Conservation (phyloP, 2,329 filamentous ascomycete genomes). For the Decorospora gaudefroyi region DNA sequence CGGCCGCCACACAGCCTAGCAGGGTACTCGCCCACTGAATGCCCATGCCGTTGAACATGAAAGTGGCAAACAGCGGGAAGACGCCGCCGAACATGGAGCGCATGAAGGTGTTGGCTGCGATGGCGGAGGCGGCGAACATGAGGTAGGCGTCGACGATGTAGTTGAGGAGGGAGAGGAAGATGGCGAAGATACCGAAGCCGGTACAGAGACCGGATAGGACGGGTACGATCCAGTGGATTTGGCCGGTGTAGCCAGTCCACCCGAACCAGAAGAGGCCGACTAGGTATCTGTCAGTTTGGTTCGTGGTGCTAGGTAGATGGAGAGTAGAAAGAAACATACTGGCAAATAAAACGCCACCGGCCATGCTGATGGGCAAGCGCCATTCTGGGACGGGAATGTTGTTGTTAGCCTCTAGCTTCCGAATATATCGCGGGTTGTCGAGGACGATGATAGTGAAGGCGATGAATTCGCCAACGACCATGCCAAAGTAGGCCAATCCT, state of each 20-base stretch:
- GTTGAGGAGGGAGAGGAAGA: constrained; percentile 63
- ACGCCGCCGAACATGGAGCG: constrained; percentile 56
- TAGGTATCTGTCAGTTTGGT: no score
- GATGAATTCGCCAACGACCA: constrained; percentile 73
- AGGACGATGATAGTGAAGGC: constrained; percentile 67
- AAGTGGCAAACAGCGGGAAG: constrained; percentile 60
- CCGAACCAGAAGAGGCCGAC: constrained; percentile 48
- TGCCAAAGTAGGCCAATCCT: constrained; percentile 83
- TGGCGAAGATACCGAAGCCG: constrained; percentile 61
- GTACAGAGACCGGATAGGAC: constrained; percentile 57
- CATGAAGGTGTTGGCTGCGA: constrained; percentile 61
- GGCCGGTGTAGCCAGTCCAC: constrained; percentile 51
- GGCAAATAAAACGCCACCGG: constrained; percentile 55
- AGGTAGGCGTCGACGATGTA: constrained; percentile 65
- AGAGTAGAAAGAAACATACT: not conserved
- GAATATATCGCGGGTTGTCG: constrained; percentile 67
- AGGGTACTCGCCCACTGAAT: constrained; percentile 55
- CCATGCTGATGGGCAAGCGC: constrained; percentile 60
- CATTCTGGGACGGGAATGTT: constrained; percentile 62
- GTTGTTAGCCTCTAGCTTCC: constrained; percentile 51
- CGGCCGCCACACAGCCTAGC: constrained; percentile 51
- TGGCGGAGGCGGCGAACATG: constrained; percentile 59
- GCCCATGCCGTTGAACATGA: constrained; percentile 61
- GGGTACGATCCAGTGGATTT: constrained; percentile 50
- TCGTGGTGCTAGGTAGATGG: not conserved